phyloP scores from a whole-genome alignment of 192 early-diverging fungal genomes.

The Umbelopsis sp. region DNA sequence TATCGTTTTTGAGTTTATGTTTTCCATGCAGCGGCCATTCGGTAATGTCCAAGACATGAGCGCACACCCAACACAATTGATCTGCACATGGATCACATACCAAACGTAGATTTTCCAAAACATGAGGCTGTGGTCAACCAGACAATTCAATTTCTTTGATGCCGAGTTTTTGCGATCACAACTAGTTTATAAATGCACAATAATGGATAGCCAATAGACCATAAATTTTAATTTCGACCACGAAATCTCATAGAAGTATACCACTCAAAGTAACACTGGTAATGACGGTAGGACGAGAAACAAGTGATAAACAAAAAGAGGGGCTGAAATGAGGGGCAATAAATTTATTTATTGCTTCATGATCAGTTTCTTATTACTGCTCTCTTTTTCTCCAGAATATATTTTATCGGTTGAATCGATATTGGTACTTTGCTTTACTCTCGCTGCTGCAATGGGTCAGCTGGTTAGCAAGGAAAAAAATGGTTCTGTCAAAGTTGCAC shows the following conservation, averaged over 20 bases:
- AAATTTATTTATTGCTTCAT: constrained; percentile 20
- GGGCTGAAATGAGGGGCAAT: constrained; percentile 19
- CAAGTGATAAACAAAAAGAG: constrained; percentile 7
- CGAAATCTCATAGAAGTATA: constrained; percentile 12
- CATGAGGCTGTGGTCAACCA: background rate
- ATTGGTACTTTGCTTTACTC: background rate
- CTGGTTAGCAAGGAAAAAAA: constrained; percentile 9
- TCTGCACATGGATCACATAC: background rate
- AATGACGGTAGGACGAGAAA: background rate
- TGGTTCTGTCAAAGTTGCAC: background rate
- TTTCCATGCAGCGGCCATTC: too few species aligned
- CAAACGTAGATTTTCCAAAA: background rate
- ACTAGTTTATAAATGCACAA: constrained; percentile 18
- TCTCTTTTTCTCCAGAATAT: background rate
- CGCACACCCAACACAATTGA: background rate
- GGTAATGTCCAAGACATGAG: too few species aligned
- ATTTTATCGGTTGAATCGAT: background rate
- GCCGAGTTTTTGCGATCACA: background rate
- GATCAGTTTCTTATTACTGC: constrained; percentile 3
- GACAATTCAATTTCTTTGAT: background rate
- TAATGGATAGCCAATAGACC: background rate
- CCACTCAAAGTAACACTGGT: background rate
- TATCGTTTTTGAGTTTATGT: too few species aligned
- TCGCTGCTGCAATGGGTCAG: constrained; percentile 13
- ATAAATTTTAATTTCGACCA: constrained; percentile 18